Evolutionary conservation across 345 rosid species (phyloP).

Genomic region (Rhodamnia argentea): DNA sequence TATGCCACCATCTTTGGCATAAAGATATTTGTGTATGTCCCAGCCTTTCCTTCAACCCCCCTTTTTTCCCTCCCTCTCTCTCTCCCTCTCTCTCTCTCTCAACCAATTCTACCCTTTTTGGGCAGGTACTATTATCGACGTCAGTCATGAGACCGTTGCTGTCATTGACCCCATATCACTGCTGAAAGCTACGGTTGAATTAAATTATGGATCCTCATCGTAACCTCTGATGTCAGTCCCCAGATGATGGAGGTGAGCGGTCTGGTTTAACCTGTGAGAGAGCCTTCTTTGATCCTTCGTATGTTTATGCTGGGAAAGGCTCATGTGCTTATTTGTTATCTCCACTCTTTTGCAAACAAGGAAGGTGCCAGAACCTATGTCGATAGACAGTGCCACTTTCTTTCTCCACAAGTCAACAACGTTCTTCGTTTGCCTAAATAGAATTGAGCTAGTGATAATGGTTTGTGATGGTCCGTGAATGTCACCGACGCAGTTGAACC

Average conservation of each 20-base stretch:
- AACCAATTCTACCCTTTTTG: not conserved
- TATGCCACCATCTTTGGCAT: slow-evolving; percentile 58
- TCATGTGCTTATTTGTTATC: not conserved
- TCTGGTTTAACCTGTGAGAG: not conserved
- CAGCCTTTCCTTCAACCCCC: not conserved
- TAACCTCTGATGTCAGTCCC: not conserved
- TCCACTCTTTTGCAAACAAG: not conserved
- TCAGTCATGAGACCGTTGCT: not conserved
- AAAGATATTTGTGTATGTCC: slow-evolving; percentile 59
- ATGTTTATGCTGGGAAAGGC: not conserved
- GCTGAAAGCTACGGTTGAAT: not conserved
- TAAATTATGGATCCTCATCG: not conserved
- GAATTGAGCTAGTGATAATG: not conserved
- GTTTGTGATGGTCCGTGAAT: not conserved
- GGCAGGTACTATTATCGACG: slow-evolving; percentile 63
- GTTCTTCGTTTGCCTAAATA: not conserved
- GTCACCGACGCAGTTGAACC: not conserved
- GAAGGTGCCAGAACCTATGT: not conserved
- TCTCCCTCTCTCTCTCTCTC: not conserved
- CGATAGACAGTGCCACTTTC: not conserved
- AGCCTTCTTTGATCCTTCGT: not conserved
- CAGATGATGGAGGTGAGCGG: not conserved
- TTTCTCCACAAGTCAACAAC: not conserved
- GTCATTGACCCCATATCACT: not conserved
- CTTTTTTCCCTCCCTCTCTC: not conserved